Evolutionary conservation across 805 yeast species (phyloP), one percentile per base, ranked within the genome.

Genomic region (Candida schatavii): DNA sequence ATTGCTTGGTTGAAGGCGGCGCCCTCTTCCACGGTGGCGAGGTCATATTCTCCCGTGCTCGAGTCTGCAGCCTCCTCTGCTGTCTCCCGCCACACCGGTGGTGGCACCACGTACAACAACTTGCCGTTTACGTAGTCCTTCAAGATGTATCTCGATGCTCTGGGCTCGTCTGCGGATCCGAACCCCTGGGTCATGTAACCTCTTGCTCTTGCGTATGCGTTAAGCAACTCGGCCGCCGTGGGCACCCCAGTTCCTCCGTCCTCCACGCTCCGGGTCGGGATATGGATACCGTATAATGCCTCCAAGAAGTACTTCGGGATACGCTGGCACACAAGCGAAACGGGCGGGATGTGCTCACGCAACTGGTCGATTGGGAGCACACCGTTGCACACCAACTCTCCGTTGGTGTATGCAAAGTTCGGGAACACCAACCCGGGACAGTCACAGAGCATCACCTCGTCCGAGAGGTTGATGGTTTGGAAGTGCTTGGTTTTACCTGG

Each of bases 381-480:
- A 75, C 99, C 99, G 57, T 89, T 88, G 70, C 97, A 89, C 0
- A 93, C 99, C 56, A 93, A 76, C 55, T 93, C 99, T 53, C 95
- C 98, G 57, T 89, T 90, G 19, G 97, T 87, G 60, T 86, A 87
- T 5, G 98, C 98, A 61, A 93, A 93, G 57, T 91, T 93, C 19
- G 99, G 99, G 72, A 93, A 93, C 14, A 93, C 99, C 47, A 93
- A 74, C 77, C 99, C 99, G 2, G 99, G 99, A 73, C 99, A 93
- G 74, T 93, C 99, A 67, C 98, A 93, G 40, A 93, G 72, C 51
- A 89, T 75, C 2, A 93, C 93, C 28, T 84, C 75, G 40, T 85
- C 86, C 1, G 96, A 80, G 35, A 93, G 74, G 57, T 80, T 78
- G 47, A 93, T 90, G 1, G 99, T 93, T 71, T 93, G 99, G 75